A percentile compares a stretch with the other conserved stretches of the same genome.
Evolutionary conservation across 768 basidiomycete species (phyloP).

Genomic region (Agaricus sinodeliciosus): DNA sequence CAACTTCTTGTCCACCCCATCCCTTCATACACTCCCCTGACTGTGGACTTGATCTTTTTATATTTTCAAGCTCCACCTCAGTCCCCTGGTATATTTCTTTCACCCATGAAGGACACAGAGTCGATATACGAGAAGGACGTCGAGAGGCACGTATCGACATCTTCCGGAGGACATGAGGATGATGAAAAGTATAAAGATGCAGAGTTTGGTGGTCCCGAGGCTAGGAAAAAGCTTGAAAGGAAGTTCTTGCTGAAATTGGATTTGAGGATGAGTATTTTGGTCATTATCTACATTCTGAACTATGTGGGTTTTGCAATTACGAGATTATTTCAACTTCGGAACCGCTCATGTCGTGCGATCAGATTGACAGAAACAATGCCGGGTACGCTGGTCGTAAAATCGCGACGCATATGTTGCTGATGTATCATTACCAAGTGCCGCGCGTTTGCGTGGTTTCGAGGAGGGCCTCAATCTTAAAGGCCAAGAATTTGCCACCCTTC

Average conservation of each 20-base stretch:
- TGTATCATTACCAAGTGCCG: constrained; percentile 40
- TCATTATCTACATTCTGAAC: constrained; percentile 46
- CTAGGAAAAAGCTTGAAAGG: constrained; percentile 40
- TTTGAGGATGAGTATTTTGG: constrained; percentile 45
- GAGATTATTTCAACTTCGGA: neutral
- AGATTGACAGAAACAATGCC: constrained; percentile 77
- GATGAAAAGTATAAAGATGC: constrained; percentile 25
- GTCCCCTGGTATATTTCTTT: neutral
- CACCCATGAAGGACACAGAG: neutral
- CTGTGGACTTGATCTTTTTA: neutral
- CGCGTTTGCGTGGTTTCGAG: constrained; percentile 67
- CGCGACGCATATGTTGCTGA: neutral
- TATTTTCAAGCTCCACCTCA: neutral
- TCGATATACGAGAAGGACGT: constrained; percentile 1
- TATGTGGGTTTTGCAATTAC: constrained; percentile 24
- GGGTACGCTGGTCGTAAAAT: constrained; percentile 32
- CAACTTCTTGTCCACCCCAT: neutral
- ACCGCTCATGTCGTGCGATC: constrained; percentile 9
- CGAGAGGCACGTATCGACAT: constrained; percentile 3
- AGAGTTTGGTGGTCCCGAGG: constrained; percentile 44
- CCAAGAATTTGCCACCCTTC: constrained; percentile 58
- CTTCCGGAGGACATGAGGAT: neutral
- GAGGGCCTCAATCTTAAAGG: constrained; percentile 56
- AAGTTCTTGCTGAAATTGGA: constrained; percentile 52
- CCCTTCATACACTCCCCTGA: neutral